A percentile compares a stretch with the other conserved stretches of the same genome.
Evolutionary conservation across 2,329 filamentous ascomycete genomes (phyloP).

Genomic region (Stemphylium vesicarium): DNA sequence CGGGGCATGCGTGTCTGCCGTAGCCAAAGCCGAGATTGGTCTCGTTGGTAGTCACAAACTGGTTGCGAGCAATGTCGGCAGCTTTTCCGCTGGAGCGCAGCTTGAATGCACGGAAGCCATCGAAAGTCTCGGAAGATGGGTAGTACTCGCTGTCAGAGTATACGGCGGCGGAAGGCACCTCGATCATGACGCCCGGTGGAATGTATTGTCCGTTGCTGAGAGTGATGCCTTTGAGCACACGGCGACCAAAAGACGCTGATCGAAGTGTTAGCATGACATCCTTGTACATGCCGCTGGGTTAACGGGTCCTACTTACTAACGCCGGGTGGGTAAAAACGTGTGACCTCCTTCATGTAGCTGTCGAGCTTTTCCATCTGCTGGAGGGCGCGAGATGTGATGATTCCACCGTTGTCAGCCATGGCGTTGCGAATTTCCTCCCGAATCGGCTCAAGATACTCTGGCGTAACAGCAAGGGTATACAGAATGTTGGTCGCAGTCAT

Average conservation of each 20-base stretch:
- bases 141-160: slow-evolving; percentile 33
- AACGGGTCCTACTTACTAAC: slow-evolving; percentile 22
- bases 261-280: background rate
- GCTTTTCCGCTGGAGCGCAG: slow-evolving; percentile 31
- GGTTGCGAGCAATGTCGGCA: slow-evolving; percentile 36
- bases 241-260: slow-evolving; percentile 56
- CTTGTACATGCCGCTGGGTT: background rate
- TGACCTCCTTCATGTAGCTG: slow-evolving; percentile 46
- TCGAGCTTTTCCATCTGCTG: slow-evolving; percentile 47
- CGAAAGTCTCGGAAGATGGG: slow-evolving; percentile 34
- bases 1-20: slow-evolving; percentile 42
- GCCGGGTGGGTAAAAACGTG: slow-evolving; percentile 33
- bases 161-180: slow-evolving; percentile 37
- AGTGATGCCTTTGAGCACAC: slow-evolving; percentile 58
- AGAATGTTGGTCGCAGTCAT: slow-evolving; percentile 36
- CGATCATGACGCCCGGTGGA: slow-evolving; percentile 44
- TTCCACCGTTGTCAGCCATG: slow-evolving; percentile 43
- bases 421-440: slow-evolving; percentile 51
- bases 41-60: slow-evolving; percentile 39
- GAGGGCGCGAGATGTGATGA: slow-evolving; percentile 37
- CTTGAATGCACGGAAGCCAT: slow-evolving; percentile 43
- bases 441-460: slow-evolving; percentile 53
- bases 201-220: slow-evolving; percentile 62
- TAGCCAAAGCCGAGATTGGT: slow-evolving; percentile 38
- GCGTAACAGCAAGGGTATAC: slow-evolving; percentile 39